Evolutionary conservation across 2,329 filamentous ascomycete species (phyloP), one percentile per base, ranked within the genome.

Genomic region (Achaetomium macrosporum): DNA sequence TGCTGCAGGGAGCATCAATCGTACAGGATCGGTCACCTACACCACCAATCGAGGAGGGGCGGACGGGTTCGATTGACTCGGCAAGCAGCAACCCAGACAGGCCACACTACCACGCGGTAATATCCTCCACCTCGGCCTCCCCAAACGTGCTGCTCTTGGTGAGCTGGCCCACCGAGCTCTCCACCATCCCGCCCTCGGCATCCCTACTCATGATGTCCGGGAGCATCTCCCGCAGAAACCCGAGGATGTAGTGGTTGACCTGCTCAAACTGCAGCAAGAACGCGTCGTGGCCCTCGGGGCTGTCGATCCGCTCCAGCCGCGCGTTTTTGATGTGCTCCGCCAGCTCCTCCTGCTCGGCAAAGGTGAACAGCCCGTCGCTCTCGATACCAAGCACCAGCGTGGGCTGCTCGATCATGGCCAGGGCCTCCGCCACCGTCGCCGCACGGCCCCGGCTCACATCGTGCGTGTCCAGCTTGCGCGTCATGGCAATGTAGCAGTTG

Each of bases 401-500:
- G 1, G 93, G 93, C 69, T 99, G 93, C 66, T 91, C 76, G 52
- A 99, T 93, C 66, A 88, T 72, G 0, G 81, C 82, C 4, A 99
- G 76, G 0, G 92, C 92, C 54, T 89, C 83, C 25, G 81, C 78
- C 31, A 95, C 83, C 25, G 79, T 75, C 39, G 72, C 62, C n/a
- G 82, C 73, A 5, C 92, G 85, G 65, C 85, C 82, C 40, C 91
- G 82, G 13, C 90, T 95, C 25, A 99, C 83, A 67, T 99, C 93
- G 69, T 99, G 93, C 0, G 93, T 97, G 68, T 99, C 93, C 15
- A 99, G 81, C 71, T 99, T 99, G 64, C 93, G 87, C 5, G 93
- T 97, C 70, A 99, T 96, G 61, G 93, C 91, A 62, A 99, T 97
- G 73, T 99, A 99, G 73, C 93, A 99, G 69, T 99, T 99, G 64